A percentile compares a stretch with the other conserved stretches of the same genome.
These are phyloP conservation scores for Stagonosporopsis chrysanthemi DNA, from an alignment of 2,329 filamentous ascomycete genomes.

Conservation along the genomic window DNA sequence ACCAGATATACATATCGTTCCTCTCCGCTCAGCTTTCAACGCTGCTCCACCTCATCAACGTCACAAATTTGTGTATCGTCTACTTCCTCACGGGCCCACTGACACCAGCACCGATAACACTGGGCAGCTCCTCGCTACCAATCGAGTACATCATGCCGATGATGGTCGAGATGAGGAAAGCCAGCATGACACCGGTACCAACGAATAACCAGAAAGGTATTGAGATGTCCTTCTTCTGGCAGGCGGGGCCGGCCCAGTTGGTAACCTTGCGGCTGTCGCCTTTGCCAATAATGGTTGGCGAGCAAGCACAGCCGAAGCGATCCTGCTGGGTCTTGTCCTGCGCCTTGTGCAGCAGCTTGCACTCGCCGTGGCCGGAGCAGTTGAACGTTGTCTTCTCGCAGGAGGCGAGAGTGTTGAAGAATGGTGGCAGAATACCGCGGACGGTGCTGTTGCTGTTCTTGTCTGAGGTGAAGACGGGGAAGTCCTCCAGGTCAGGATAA, in stretches of 20 bases:
- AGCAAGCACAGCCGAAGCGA: slow-evolving; percentile 84
- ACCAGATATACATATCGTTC: slow-evolving; percentile 40
- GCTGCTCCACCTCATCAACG: neutral
- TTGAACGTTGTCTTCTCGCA: slow-evolving; percentile 75
- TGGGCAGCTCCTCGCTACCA: slow-evolving; percentile 86
- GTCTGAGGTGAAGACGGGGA: slow-evolving; percentile 34
- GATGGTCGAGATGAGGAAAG: slow-evolving; percentile 72
- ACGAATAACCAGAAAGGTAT: slow-evolving; percentile 87
- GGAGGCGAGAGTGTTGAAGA: slow-evolving; percentile 73
- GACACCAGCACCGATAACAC: slow-evolving; percentile 95
- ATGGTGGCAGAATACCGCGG: slow-evolving; percentile 69
- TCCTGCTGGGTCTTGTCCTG: slow-evolving; percentile 53
- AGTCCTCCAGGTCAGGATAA: slow-evolving; percentile 39
- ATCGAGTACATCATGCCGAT: slow-evolving; percentile 83
- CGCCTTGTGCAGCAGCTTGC: slow-evolving; percentile 69
- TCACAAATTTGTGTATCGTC: neutral
- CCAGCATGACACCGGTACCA: slow-evolving; percentile 73
- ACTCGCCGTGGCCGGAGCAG: slow-evolving; percentile 84
- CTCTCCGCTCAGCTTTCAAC: neutral
- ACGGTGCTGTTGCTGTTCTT: slow-evolving; percentile 46
- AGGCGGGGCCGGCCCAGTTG: slow-evolving; percentile 84
- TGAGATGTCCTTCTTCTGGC: slow-evolving; percentile 91
- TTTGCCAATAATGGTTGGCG: slow-evolving; percentile 62
- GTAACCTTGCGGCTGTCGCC: slow-evolving; percentile 62
- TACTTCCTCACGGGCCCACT: slow-evolving; percentile 65